These are phyloP conservation scores for Syncephalastrum sp. DNA, from an alignment of 371 early-diverging fungal species.

Conservation along the genomic window DNA sequence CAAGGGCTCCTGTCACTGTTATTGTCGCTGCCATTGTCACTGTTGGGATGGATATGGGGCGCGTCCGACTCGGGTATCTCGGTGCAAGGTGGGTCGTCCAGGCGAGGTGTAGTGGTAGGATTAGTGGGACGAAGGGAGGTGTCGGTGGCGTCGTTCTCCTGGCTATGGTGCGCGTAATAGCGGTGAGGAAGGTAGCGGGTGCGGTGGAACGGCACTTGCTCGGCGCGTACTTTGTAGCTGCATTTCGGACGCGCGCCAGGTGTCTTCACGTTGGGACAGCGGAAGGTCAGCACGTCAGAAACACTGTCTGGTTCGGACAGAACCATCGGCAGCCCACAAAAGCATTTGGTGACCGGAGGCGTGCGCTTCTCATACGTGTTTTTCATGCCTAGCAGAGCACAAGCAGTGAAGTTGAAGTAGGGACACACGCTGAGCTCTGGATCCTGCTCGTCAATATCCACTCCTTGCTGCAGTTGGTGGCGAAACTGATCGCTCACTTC, in stretches of 20 bases:
- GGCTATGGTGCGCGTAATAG: no score
- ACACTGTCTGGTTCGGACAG: constrained; percentile 2
- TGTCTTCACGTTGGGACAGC: constrained; percentile 25
- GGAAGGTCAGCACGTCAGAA: constrained; percentile 13
- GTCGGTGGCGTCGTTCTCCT: no score
- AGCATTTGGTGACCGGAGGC: constrained; percentile 17
- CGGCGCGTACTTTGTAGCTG: constrained; percentile 26
- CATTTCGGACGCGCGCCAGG: constrained; percentile 30
- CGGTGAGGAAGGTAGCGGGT: no score
- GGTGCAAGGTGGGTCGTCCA: no score
- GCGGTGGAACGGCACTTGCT: constrained; percentile 24
- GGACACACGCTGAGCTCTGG: constrained; percentile 39
- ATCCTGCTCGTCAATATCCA: constrained; percentile 20
- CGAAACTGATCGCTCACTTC: constrained; percentile 31
- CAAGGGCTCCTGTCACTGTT: no score
- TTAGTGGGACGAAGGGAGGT: no score
- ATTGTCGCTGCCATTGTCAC: no score
- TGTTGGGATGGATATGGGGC: no score
- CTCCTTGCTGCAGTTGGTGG: constrained; percentile 3
- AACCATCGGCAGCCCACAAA: constrained; percentile 15
- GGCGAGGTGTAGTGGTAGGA: no score
- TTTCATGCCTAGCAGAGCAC: constrained; percentile 28
- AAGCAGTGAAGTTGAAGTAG: constrained; percentile 46
- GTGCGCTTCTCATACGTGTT: constrained; percentile 17
- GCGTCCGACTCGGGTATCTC: no score